phyloP scores from a whole-genome alignment of 495 filamentous ascomycete genomes.

The Wilcoxina mikolae region DNA sequence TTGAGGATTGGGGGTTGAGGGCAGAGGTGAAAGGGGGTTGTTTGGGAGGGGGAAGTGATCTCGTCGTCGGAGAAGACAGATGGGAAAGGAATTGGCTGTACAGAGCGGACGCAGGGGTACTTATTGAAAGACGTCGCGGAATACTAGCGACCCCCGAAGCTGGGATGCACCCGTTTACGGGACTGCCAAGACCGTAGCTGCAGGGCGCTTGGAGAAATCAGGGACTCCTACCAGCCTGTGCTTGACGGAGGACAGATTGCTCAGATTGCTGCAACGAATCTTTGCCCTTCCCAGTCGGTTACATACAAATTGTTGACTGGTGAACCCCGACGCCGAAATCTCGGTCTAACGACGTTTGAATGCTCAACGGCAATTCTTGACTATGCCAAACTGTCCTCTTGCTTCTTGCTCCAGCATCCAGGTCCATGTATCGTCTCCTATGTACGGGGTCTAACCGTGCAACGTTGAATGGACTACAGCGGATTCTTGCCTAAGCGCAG shows the following conservation, averaged over 20 bases:
- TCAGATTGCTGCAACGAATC: not conserved
- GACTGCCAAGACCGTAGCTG: not conserved
- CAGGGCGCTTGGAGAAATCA: not conserved
- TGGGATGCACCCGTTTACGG: not conserved
- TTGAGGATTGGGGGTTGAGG: slow-evolving; percentile 14
- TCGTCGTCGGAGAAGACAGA: not conserved
- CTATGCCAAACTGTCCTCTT: not conserved
- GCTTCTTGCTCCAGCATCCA: not conserved
- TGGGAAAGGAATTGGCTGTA: not conserved
- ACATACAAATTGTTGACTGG: not conserved
- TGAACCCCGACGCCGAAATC: not conserved
- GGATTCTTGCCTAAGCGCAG: not conserved
- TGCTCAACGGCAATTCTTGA: not conserved
- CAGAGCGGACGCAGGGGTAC: slow-evolving; percentile 2
- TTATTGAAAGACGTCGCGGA: slow-evolving; percentile 4
- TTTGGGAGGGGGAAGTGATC: slow-evolving; percentile 20
- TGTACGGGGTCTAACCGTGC: not conserved
- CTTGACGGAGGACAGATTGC: not conserved
- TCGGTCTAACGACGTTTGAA: not conserved
- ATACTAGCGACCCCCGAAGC: not conserved
- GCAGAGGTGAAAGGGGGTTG: slow-evolving; percentile 13
- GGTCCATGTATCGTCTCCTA: not conserved
- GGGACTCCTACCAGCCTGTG: not conserved
- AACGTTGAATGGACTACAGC: not conserved
- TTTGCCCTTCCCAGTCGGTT: not conserved